Evolutionary conservation across 768 basidiomycete species (phyloP), one percentile per base, ranked within the genome.

Genomic region (Gloeostereum incarnatum): DNA sequence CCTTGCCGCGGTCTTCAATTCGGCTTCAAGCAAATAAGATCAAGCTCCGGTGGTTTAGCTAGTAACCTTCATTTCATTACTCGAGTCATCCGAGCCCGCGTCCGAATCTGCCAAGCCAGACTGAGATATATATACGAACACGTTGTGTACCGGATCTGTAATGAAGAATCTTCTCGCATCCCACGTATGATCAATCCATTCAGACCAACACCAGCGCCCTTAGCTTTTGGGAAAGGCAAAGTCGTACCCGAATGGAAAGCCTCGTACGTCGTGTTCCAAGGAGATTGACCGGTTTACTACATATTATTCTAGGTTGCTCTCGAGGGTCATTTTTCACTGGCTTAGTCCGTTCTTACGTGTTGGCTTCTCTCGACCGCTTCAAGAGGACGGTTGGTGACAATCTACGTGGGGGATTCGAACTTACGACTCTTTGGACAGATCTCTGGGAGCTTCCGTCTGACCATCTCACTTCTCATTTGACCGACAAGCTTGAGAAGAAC

Each of bases 381-480:
- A 61, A 47, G 52, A 54, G 38, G 60, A 65, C 30, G 64, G 64
- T 61, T 19, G 4, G 46, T 38, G 11, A 5, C 3, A 4, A n/a
- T 21, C 16, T 18, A 16, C 6, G 17, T 30, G 10, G 18, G n/a
- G 9, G 1, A 18, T 16, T 18, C 22, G 3, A 6, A 17, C 22
- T 34, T 20, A 16, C 16, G 22, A 22, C 10, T 11, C 11, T 8
- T 32, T 18, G 1, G 36, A 11, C 44, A 74, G 73, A 75, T 44
- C 47, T 75, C 9, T 73, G 69, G 68, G 48, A 58, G 36, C 55
- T 73, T 5, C 66, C 66, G n/a, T 42, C 47, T 4, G 16, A 44
- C 1, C 48, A 52, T 2, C 62, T 57, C 7, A 62, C 69, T 7
- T 46, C 44, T 9, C 41, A 48, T 8, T 49, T 69, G 30, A 60